These are phyloP conservation scores for Zygoascus flipseniorum DNA, from an alignment of 805 yeast genomes.

Conservation along the genomic window DNA sequence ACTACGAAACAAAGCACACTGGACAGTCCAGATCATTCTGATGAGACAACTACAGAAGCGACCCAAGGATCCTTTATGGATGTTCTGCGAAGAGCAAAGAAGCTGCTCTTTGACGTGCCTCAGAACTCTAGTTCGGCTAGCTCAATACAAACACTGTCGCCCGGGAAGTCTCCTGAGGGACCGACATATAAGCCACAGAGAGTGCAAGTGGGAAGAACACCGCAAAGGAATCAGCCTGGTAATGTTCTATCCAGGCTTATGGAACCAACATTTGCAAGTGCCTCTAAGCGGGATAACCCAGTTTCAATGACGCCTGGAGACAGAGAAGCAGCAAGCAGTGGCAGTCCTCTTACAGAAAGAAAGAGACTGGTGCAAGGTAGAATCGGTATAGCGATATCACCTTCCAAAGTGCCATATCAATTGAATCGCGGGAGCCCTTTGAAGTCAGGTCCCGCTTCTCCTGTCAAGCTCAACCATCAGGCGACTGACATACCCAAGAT, in stretches of 20 bases:
- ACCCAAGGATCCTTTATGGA: conserved; percentile 3
- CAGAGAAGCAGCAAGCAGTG: background rate
- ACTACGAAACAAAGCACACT: background rate
- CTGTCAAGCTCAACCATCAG: conserved; percentile 2
- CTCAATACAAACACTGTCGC: background rate
- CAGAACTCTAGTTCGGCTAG: background rate
- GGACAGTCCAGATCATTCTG: background rate
- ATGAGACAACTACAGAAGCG: background rate
- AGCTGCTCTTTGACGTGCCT: conserved; percentile 13
- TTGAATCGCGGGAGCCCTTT: background rate
- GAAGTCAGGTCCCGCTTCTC: no score
- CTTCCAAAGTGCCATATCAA: background rate
- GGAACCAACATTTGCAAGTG: conserved; percentile 17
- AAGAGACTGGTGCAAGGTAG: background rate
- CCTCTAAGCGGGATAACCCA: conserved; percentile 4
- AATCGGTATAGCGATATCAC: background rate
- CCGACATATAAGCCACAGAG: background rate
- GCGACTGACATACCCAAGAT: background rate
- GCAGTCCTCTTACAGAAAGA: background rate
- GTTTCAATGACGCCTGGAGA: background rate
- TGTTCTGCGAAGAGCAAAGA: conserved; percentile 13
- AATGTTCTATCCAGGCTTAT: conserved; percentile 9
- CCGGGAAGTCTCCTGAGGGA: background rate
- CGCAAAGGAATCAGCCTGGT: background rate
- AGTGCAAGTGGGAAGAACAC: background rate